These are phyloP conservation scores for Lipomyces chichibuensis DNA, from an alignment of 805 yeast species.

Conservation along the genomic window DNA sequence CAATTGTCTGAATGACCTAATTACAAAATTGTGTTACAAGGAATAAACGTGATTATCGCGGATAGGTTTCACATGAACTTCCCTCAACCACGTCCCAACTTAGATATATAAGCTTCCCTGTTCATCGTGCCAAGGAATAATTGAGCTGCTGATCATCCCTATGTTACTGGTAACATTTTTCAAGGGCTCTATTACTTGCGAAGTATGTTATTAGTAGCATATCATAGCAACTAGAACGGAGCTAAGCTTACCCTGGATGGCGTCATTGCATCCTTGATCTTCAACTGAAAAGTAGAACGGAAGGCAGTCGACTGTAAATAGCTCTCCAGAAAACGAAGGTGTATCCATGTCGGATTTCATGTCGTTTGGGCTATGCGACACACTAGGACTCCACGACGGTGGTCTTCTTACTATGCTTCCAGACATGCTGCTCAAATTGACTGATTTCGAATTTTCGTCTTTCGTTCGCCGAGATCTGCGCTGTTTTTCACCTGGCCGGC, in stretches of 20 bases:
- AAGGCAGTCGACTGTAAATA: conserved; percentile 3
- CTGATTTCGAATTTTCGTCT: background rate
- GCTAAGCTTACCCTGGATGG: background rate
- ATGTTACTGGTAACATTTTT: conserved; percentile 1
- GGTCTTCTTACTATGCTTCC: background rate
- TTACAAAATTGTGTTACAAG: background rate
- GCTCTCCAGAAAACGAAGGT: background rate
- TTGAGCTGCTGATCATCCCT: background rate
- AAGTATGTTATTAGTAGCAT: background rate
- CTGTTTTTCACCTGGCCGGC: conserved; percentile 20
- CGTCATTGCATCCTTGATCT: background rate
- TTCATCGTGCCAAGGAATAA: background rate
- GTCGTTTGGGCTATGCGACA: background rate
- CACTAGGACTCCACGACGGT: background rate
- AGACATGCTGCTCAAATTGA: background rate
- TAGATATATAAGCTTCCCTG: background rate
- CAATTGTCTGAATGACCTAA: background rate
- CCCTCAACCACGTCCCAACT: background rate
- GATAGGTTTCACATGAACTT: background rate
- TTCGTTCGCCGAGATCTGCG: conserved; percentile 9
- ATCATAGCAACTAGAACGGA: background rate
- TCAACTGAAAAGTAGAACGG: conserved; percentile 1
- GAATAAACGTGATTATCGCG: background rate
- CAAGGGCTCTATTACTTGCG: background rate
- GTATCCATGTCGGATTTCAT: conserved; percentile 2